Conservation (phyloP, 148 eudicot species). For the Amaranthus palmeri region DNA sequence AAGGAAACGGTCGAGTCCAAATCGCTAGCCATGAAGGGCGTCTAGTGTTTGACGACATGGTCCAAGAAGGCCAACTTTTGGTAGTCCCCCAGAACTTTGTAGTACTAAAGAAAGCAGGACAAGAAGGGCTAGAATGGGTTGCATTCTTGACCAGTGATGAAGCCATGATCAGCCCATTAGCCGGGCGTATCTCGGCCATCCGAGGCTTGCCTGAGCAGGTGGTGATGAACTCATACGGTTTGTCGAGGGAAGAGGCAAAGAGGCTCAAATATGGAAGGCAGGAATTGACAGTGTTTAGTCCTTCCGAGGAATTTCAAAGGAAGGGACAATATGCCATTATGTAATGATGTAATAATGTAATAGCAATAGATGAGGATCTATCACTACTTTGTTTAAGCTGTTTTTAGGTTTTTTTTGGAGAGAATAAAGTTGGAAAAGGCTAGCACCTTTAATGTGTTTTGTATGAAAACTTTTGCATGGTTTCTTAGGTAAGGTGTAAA, state of each 20-base stretch:
- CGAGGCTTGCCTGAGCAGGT: constrained; percentile 48
- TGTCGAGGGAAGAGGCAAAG: constrained; percentile 50
- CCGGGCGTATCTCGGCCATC: constrained; percentile 42
- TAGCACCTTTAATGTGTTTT: constrained; percentile 2
- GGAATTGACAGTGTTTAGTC: constrained; percentile 35
- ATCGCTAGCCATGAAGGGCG: constrained; percentile 34
- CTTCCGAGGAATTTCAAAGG: constrained; percentile 10
- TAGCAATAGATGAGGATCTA: neutral
- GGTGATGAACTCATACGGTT: constrained; percentile 35
- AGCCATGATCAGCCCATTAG: constrained; percentile 36
- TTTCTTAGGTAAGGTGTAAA: constrained; percentile 13
- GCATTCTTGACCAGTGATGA: constrained; percentile 47
- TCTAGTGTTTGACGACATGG: constrained; percentile 41
- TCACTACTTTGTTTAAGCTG: neutral
- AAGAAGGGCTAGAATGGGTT: constrained; percentile 53
- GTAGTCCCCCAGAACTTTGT: constrained; percentile 61
- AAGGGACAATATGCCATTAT: constrained; percentile 23
- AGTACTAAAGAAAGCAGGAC: constrained; percentile 40
- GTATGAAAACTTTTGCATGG: constrained; percentile 14
- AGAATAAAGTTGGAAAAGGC: constrained; percentile 19
- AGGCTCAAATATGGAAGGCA: constrained; percentile 43
- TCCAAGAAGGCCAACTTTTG: constrained; percentile 48
- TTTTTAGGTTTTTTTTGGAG: constrained; percentile 15
- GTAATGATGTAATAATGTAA: constrained; percentile 1
- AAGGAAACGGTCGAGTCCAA: constrained; percentile 48